A percentile compares a stretch with the other conserved stretches of the same genome.
These are phyloP conservation scores for Tranzscheliella williamsii DNA, from an alignment of 1,284 basidiomycete species.

Conservation along the genomic window DNA sequence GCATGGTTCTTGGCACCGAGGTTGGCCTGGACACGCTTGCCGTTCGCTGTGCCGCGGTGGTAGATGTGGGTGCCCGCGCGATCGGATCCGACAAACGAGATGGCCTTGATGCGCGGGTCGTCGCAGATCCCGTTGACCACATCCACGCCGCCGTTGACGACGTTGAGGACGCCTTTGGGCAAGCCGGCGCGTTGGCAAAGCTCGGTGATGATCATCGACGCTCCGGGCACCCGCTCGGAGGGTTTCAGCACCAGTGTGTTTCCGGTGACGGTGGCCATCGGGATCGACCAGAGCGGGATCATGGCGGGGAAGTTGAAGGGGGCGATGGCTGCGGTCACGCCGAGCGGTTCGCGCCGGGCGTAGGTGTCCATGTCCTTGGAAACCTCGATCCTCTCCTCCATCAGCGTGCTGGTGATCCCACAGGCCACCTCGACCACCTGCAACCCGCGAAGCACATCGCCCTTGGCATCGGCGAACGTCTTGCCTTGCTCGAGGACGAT, in stretches of 20 bases:
- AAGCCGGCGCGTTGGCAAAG: constrained; percentile 78
- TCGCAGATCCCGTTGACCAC: constrained; percentile 95
- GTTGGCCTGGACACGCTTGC: constrained; percentile 94
- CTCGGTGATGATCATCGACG: constrained; percentile 95
- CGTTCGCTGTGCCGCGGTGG: constrained; percentile 73
- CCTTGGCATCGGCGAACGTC: constrained; percentile 76
- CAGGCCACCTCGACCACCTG: constrained; percentile 91
- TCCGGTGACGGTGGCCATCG: constrained; percentile 76
- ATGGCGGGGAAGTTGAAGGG: constrained; percentile 68
- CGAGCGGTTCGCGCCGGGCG: constrained; percentile 73
- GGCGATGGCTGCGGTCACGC: constrained; percentile 50
- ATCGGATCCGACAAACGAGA: constrained; percentile 97
- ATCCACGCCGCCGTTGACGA: constrained; percentile 82
- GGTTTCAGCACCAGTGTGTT: constrained; percentile 95
- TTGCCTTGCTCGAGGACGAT: constrained; percentile 60
- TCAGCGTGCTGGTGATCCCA: constrained; percentile 77
- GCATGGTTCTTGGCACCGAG: constrained; percentile 82
- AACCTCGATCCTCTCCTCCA: constrained; percentile 91
- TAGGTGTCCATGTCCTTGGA: constrained; percentile 96
- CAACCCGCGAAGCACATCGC: constrained; percentile 88
- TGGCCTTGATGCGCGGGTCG: constrained; percentile 84
- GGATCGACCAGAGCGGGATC: constrained; percentile 83
- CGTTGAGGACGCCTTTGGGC: constrained; percentile 61
- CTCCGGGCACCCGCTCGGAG: constrained; percentile 93
- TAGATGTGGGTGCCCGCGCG: constrained; percentile 92